Base-by-base conservation (phyloP, 2,329 filamentous ascomycete genomes). In the Ambrosiella cleistominuta region DNA sequence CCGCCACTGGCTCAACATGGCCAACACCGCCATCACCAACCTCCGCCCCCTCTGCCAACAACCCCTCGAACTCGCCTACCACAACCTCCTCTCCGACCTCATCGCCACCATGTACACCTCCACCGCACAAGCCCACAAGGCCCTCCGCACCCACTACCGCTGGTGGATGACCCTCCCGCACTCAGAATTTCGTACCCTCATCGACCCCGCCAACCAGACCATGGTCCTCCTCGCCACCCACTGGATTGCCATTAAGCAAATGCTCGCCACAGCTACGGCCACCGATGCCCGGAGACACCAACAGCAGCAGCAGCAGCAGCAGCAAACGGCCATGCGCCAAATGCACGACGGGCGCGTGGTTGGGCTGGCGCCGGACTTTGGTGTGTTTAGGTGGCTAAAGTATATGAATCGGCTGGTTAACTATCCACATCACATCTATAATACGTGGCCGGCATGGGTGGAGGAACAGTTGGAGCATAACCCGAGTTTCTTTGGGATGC, bases 131-230 rank as follows among this genome's bases (percentile, higher is more conserved):
- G 77, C 76, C 13, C 79, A 78, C 64, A 68, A 72, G 61, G 67
- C 72, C n/a, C 70, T 79, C 56, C 70, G 69, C 47, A 67, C 70
- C 57, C 75, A 78, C 63, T 79, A 77, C 64, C 70, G 65, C 3
- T 80, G 77, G 77, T 80, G 77, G 77, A 79, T 79, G 70, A 70
- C 76, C 65, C 70, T 80, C 7, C 73, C 76, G 7, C 76, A 80
- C 62, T 69, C 70, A 40, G 68, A 71, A 53, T 80, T 80, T 65
- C 72, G 75, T 62, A 68, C 69, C 54, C 66, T 80, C 56, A 70
- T 79, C 62, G 72, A 78, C 64, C 67, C 71, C 36, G 62, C 63
- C 36, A 74, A 73, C 63, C 75, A 75, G 63, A 68, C 71, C 13
- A 71, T 73, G 59, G 58, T 74, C 45, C 66, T 80, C 37, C 68